phyloP scores from a whole-genome alignment of 116 monocot species.

The Posidonia oceanica region DNA sequence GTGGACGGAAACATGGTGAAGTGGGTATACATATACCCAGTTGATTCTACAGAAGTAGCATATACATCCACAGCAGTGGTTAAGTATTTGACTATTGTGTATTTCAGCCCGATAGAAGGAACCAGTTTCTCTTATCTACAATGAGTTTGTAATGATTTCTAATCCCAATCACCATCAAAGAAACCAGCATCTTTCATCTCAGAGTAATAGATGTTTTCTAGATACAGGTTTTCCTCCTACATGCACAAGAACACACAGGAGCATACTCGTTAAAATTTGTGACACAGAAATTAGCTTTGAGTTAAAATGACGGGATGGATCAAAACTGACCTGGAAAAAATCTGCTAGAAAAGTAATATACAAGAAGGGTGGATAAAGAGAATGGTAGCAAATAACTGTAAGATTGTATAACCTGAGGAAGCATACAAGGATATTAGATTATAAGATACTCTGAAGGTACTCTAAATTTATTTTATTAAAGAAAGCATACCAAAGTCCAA shows the following conservation, averaged over 20 bases:
- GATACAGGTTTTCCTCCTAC: constrained; percentile 85
- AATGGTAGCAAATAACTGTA: constrained; percentile 68
- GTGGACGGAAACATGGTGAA: too few relatives aligned
- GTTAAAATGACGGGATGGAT: background rate
- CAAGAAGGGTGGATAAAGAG: constrained; percentile 82
- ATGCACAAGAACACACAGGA: background rate
- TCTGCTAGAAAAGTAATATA: constrained; percentile 87
- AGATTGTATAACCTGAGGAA: constrained; percentile 63
- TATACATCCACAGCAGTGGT: too few relatives aligned
- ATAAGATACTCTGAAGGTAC: background rate
- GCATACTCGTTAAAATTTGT: background rate
- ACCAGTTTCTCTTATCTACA: background rate
- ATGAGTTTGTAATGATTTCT: constrained; percentile 3
- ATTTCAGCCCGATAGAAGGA: too few relatives aligned
- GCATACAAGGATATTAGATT: background rate
- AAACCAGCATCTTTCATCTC: constrained; percentile 99
- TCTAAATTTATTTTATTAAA: background rate
- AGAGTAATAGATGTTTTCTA: constrained; percentile 94
- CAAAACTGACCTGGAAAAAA: constrained; percentile 54
- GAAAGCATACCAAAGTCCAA: constrained; percentile 71
- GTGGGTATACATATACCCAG: too few relatives aligned
- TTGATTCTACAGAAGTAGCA: too few relatives aligned
- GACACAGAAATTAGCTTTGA: background rate
- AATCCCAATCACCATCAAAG: constrained; percentile 98
- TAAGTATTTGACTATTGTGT: too few relatives aligned